Evolutionary conservation across 2,329 filamentous ascomycete genomes (phyloP).

Genomic region (Aspergillus ochraceus): DNA sequence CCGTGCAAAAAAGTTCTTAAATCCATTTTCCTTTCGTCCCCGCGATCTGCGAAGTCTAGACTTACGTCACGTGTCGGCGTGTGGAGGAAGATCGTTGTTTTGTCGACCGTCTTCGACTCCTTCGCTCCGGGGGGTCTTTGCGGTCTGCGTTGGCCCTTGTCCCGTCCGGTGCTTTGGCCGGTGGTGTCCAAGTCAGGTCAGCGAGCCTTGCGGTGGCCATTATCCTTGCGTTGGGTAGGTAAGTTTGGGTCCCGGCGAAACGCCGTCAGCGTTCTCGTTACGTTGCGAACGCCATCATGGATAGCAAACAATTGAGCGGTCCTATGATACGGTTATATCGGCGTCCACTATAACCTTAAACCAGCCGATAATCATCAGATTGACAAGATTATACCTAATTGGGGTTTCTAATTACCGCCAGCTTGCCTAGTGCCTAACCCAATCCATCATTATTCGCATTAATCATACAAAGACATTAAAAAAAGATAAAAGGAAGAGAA

Average conservation of each 20-base stretch:
- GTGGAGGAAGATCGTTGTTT: not conserved
- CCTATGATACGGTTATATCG: too few species aligned
- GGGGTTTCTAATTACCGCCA: not conserved
- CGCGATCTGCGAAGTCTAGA: slow-evolving; percentile 15
- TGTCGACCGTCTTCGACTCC: not conserved
- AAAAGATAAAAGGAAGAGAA: not conserved
- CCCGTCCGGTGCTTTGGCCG: too few species aligned
- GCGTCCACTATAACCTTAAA: too few species aligned
- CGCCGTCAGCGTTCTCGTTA: too few species aligned
- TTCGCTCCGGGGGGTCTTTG: not conserved
- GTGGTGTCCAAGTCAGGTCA: too few species aligned
- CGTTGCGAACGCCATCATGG: too few species aligned
- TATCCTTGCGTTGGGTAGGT: too few species aligned
- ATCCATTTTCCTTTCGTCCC: slow-evolving; percentile 9
- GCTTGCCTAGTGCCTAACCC: slow-evolving; percentile 1
- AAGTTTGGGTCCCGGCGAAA: too few species aligned
- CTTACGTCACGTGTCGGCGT: slow-evolving; percentile 14
- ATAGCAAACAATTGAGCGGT: too few species aligned
- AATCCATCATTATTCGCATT: slow-evolving; percentile 15
- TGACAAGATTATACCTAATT: not conserved
- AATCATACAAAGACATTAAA: slow-evolving; percentile 13
- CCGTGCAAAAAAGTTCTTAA: not conserved
- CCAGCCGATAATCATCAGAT: too few species aligned
- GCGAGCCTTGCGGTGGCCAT: too few species aligned
- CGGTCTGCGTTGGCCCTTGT: too few species aligned